Percentiles rank a stretch among this genome's conserved stretches.
Conservation (phyloP, 768 basidiomycete genomes). For the Tremella yokohamensis region DNA sequence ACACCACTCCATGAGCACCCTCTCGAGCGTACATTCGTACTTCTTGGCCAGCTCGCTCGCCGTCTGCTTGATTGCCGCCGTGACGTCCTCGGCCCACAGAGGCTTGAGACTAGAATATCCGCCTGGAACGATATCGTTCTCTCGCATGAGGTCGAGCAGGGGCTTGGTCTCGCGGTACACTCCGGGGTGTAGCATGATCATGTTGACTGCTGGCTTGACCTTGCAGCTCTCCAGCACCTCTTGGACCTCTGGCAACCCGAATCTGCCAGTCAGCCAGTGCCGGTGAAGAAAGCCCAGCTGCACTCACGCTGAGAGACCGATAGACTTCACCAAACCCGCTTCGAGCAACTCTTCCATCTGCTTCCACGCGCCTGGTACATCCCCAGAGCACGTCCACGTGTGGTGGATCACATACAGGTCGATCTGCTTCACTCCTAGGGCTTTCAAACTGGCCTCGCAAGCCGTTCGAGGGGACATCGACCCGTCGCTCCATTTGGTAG, state of each 20-base stretch:
- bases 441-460: conserved; percentile 65
- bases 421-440: conserved; percentile 32
- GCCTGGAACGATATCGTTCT: conserved; percentile 31
- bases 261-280: conserved; percentile 15
- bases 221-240: conserved; percentile 20
- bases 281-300: background rate
- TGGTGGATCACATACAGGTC: conserved; percentile 40
- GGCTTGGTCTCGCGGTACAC: conserved; percentile 21
- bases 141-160: conserved; percentile 20
- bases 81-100: conserved; percentile 4
- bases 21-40: background rate
- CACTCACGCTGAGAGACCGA: conserved; percentile 52
- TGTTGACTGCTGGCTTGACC: conserved; percentile 38
- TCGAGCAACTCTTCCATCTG: conserved; percentile 33
- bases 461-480: conserved; percentile 19
- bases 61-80: background rate
- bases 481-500: conserved; percentile 38
- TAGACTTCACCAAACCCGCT: conserved; percentile 34
- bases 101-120: conserved; percentile 35
- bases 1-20: conserved; percentile 4
- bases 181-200: conserved; percentile 36
- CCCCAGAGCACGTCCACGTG: conserved; percentile 26
- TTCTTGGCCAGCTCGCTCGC: background rate
- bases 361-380: conserved; percentile 37
- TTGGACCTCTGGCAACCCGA: conserved; percentile 29